A percentile compares a stretch with the other conserved stretches of the same genome.
These are phyloP conservation scores for Fallopia convolvulus DNA, from an alignment of 148 eudicot species.

Conservation along the genomic window DNA sequence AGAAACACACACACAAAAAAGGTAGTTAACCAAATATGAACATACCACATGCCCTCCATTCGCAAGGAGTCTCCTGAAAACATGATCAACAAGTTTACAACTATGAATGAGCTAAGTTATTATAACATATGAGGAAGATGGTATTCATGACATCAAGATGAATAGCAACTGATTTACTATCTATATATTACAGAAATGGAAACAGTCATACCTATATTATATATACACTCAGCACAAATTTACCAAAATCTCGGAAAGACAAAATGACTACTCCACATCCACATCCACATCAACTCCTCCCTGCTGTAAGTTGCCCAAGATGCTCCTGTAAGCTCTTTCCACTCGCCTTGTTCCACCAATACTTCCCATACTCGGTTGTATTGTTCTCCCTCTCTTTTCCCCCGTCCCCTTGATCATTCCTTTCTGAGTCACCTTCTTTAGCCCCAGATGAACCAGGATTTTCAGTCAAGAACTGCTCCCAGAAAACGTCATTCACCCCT, in stretches of 20 bases:
- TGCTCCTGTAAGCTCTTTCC: conserved; percentile 44
- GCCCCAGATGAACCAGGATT: conserved; percentile 61
- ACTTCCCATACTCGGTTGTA: conserved; percentile 32
- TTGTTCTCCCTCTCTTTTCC: conserved; percentile 46
- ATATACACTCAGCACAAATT: conserved; percentile 2
- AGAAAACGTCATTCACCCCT: conserved; percentile 63
- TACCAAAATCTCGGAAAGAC: background rate
- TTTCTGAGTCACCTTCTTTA: conserved; percentile 46
- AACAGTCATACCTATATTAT: conserved; percentile 4
- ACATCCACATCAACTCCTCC: conserved; percentile 39
- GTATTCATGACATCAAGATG: background rate
- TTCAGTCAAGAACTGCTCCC: conserved; percentile 86
- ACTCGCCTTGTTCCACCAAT: conserved; percentile 42
- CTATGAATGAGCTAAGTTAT: background rate
- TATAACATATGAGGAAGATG: background rate
- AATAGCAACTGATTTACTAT: background rate
- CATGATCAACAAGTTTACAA: background rate
- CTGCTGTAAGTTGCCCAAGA: conserved; percentile 73
- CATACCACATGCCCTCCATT: too few relatives aligned
- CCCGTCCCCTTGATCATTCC: conserved; percentile 25
- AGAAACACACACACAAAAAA: background rate
- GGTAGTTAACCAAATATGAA: too few relatives aligned
- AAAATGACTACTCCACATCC: background rate
- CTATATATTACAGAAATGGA: background rate
- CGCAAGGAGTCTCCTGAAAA: background rate